Conservation (phyloP, 768 basidiomycete species). For the Rhodotorula paludigena region DNA sequence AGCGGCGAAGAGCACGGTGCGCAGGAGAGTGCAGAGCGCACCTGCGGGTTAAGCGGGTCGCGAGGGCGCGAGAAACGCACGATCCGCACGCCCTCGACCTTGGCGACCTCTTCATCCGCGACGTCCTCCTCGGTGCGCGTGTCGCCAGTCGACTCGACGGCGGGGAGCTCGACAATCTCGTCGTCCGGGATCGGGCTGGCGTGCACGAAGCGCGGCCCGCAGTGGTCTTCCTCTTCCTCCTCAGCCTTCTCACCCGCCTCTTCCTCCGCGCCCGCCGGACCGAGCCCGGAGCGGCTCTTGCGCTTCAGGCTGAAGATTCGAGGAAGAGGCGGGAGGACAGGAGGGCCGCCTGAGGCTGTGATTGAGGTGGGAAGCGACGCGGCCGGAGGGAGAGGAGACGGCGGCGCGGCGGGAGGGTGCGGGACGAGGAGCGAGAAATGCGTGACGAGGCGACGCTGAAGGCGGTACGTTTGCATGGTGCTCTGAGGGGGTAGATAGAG, state of each 20-base stretch:
- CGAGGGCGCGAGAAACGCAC: neutral
- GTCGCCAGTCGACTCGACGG: neutral
- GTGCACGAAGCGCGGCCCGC: too few relatives aligned
- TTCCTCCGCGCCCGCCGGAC: too few relatives aligned
- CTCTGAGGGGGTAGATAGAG: neutral
- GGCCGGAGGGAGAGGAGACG: neutral
- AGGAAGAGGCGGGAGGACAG: neutral
- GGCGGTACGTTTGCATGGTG: slow-evolving; percentile 1
- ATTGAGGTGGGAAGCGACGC: neutral
- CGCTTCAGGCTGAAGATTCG: too few relatives aligned
- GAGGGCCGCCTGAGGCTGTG: neutral
- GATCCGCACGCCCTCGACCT: neutral
- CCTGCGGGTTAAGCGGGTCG: slow-evolving; percentile 1
- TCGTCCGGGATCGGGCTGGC: too few relatives aligned
- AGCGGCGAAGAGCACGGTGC: neutral
- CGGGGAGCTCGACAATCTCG: too few relatives aligned
- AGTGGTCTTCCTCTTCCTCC: too few relatives aligned
- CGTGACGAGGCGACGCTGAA: neutral
- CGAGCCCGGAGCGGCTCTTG: too few relatives aligned
- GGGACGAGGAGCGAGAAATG: neutral
- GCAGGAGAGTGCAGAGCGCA: neutral
- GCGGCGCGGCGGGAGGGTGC: neutral
- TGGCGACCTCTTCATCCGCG: neutral
- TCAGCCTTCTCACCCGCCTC: too few relatives aligned
- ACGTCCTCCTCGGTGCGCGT: too few relatives aligned